Conservation (phyloP, 768 basidiomycete species). For the Leccinellum albellum region DNA sequence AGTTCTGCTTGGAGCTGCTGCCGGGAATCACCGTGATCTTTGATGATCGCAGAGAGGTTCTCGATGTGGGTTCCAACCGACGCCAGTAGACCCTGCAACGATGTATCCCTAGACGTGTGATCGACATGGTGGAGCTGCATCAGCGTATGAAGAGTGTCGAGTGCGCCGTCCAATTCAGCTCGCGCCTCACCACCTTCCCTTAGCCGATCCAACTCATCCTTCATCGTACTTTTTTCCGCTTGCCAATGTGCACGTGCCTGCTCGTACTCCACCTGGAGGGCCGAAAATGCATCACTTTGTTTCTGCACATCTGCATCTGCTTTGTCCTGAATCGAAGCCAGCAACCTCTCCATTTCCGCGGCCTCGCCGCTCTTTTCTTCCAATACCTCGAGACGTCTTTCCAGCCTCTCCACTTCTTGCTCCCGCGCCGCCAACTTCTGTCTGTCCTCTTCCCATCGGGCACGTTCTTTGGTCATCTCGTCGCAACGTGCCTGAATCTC, state of each 20-base stretch:
- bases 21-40: constrained; percentile 38
- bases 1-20: constrained; percentile 53
- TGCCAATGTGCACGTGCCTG: constrained; percentile 50
- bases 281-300: constrained; percentile 37
- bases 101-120: constrained; percentile 45
- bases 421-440: constrained; percentile 35
- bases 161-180: constrained; percentile 50
- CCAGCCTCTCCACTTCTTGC: constrained; percentile 36
- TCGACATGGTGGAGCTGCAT: constrained; percentile 56
- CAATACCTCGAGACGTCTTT: constrained; percentile 40
- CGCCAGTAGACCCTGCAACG: constrained; percentile 45
- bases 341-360: constrained; percentile 37
- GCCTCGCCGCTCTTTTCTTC: constrained; percentile 42
- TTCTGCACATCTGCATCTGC: constrained; percentile 38
- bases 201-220: constrained; percentile 48
- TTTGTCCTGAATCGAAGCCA: constrained; percentile 34
- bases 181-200: constrained; percentile 38
- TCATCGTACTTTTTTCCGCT: constrained; percentile 43
- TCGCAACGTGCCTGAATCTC: constrained; percentile 46
- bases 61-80: constrained; percentile 52
- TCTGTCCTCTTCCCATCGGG: constrained; percentile 49
- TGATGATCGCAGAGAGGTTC: constrained; percentile 42
- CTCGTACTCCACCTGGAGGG: constrained; percentile 39
- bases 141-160: constrained; percentile 46
- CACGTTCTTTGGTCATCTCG: constrained; percentile 46